Conservation (phyloP, 345 rosid species). For the Arabidopsis suecica region DNA sequence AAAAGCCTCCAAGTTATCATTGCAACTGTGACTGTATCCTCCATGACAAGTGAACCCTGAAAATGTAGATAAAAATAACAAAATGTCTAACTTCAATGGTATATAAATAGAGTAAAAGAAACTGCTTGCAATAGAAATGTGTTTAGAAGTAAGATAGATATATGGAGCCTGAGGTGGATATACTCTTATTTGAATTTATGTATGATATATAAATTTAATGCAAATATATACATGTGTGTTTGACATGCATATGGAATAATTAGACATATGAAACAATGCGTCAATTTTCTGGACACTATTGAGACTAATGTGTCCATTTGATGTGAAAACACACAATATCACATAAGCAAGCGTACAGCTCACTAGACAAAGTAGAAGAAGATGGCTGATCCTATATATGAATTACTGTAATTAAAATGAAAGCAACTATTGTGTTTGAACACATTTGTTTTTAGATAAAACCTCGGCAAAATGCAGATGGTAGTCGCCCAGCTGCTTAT, state of each 20-base stretch:
- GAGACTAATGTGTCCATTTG: constrained; percentile 8
- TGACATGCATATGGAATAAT: constrained; percentile 7
- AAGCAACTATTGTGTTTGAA: constrained; percentile 17
- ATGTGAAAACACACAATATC: constrained; percentile 23
- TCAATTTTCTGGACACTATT: constrained; percentile 15
- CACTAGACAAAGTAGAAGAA: constrained; percentile 4
- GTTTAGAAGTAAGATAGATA: constrained; percentile 12
- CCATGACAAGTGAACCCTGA: constrained; percentile 76
- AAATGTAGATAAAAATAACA: constrained; percentile 32
- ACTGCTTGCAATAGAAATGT: constrained; percentile 25
- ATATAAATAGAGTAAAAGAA: constrained; percentile 14
- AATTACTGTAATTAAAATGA: constrained; percentile 13
- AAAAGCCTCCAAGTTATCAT: constrained; percentile 91
- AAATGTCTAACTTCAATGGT: constrained; percentile 15
- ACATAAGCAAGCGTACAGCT: constrained; percentile 11
- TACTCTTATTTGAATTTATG: neutral
- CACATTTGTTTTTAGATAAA: constrained; percentile 33
- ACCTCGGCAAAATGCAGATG: constrained; percentile 94
- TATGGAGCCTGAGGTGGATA: constrained; percentile 14
- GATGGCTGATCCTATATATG: constrained; percentile 9
- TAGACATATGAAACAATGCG: constrained; percentile 19
- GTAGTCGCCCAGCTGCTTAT: constrained; percentile 86
- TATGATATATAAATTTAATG: neutral
- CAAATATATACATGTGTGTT: neutral
- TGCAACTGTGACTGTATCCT: constrained; percentile 76